Evolutionary conservation across 306 rosid genomes (phyloP), one percentile per base, ranked within the genome.

Genomic region (Acacia confusa): DNA sequence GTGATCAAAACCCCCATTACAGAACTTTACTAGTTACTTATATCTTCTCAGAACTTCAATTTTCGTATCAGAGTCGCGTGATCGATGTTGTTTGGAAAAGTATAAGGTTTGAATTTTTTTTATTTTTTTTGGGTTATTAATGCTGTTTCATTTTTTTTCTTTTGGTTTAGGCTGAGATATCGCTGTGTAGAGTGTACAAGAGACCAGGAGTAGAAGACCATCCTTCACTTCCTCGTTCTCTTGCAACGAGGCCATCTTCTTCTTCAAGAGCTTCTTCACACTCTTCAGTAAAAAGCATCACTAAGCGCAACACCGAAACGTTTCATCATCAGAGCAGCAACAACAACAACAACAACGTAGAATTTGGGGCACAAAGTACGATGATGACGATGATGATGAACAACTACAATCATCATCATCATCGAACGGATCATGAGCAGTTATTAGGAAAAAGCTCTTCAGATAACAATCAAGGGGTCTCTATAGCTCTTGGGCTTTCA

Each of bases 171-270:
- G 91, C 89, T 34, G 99, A 96, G 84, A 96, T 96, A 87, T 96
- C 99, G 7, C 86, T 96, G 2, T 96, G 99, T 78, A 90, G 99
- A 1, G 99, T 96, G 27, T 93, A 93, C 91, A 93, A 96, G 86
- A 88, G 99, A 85, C 91, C 98, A 0, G 99, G 99, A 76, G 99
- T 96, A 2, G 99, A 96, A 85, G 98, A 96, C 75, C 97, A 92
- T 72, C 95, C 97, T 0, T 95, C 97, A 9, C 94, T 92, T 61
- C 97, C 98, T 72, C 98, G 98, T 1, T 88, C 89, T 55, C 89
- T 95, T n/a, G 87, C 89, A 14, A 86, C 92, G 0, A 40, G 90
- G 73, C 88, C 97, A n/a, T 88, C 93, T 5, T 83, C 94, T 9
- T 89, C 74, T 32, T 41, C 95, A 0, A 70, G 89, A 67, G 65